Evolutionary conservation across 768 basidiomycete species (phyloP).

Genomic region (Termitomyces sp.): DNA sequence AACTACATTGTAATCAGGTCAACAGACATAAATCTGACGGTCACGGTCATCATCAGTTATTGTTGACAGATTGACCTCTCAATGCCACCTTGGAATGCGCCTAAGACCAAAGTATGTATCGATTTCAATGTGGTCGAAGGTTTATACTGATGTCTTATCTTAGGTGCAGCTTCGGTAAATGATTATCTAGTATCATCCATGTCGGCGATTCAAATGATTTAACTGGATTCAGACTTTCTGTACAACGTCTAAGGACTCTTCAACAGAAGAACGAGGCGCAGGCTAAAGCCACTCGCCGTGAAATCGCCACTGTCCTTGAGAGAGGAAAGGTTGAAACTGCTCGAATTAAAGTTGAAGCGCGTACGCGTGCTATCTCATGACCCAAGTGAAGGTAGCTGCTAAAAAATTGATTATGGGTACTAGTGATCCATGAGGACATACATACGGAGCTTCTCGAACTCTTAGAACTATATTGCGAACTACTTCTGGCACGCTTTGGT

Average conservation of each 20-base stretch:
- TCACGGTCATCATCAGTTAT: no score
- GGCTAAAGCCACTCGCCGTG: conserved; percentile 59
- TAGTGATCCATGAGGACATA: conserved; percentile 82
- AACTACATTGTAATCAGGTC: no score
- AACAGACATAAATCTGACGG: no score
- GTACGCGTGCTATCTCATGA: conserved; percentile 35
- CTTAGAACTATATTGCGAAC: conserved; percentile 90
- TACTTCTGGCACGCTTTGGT: conserved; percentile 89
- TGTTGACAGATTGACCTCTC: background rate
- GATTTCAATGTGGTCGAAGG: background rate
- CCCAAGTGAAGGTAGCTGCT: background rate
- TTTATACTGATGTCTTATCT: background rate
- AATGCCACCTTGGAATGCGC: conserved; percentile 18
- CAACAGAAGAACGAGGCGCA: conserved; percentile 93
- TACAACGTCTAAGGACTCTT: conserved; percentile 77
- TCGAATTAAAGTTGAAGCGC: conserved; percentile 77
- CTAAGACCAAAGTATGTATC: conserved; percentile 14
- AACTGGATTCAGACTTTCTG: conserved; percentile 53
- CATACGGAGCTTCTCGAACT: conserved; percentile 86
- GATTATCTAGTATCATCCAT: background rate
- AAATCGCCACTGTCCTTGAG: conserved; percentile 78
- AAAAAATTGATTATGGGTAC: background rate
- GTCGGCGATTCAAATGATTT: background rate
- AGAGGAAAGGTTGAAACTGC: conserved; percentile 81
- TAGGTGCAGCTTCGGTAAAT: conserved; percentile 19